Evolutionary conservation across 345 rosid species (phyloP).

Genomic region (Boechera divaricarpa): DNA sequence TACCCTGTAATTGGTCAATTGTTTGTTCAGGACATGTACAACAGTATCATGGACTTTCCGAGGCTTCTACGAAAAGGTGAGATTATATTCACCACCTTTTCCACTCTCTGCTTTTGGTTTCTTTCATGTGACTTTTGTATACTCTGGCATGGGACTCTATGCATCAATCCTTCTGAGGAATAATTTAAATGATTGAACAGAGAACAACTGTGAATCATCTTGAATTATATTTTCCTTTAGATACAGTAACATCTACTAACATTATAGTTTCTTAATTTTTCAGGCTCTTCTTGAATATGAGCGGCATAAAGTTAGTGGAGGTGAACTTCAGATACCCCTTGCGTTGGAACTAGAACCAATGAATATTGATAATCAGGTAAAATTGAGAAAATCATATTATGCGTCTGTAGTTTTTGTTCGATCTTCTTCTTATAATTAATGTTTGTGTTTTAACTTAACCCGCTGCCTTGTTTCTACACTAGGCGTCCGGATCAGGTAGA

Average conservation of each 20-base stretch:
- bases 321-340: conserved; percentile 63
- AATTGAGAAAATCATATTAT: conserved; percentile 6
- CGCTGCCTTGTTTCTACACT: conserved; percentile 38
- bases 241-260: conserved; percentile 16
- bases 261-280: conserved; percentile 17
- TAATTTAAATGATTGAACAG: not conserved
- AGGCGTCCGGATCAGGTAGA: conserved; percentile 72
- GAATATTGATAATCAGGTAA: conserved; percentile 70
- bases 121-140: conserved; percentile 17
- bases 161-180: not conserved
- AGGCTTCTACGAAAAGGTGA: conserved; percentile 92
- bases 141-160: conserved; percentile 6
- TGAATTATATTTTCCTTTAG: conserved; percentile 4
- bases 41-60: conserved; percentile 98
- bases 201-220: conserved; percentile 22
- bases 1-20: conserved; percentile 26
- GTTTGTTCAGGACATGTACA: conserved; percentile 80
- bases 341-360: conserved; percentile 57
- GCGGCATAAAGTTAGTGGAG: conserved; percentile 66
- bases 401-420: conserved; percentile 12
- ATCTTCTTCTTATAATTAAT: conserved; percentile 1
- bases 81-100: conserved; percentile 22
- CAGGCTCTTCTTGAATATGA: conserved; percentile 96
- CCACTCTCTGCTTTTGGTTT: not conserved
- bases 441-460: conserved; percentile 26